Conservation (phyloP, 176 grass and related monocot genomes). For the Guadua angustifolia region DNA sequence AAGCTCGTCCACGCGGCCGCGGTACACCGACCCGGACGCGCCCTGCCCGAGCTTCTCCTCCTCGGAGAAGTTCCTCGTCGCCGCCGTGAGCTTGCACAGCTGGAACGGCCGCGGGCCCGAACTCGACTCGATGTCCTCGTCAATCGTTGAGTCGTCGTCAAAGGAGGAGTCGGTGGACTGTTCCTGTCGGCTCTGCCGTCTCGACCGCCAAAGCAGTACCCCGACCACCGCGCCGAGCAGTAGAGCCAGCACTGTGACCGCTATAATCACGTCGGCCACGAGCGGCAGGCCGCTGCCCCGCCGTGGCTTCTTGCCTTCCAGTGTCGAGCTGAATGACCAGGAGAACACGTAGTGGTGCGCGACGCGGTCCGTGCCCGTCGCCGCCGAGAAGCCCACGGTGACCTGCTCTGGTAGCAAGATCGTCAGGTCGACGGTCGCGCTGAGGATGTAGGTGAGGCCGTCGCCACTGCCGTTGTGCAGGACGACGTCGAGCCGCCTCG, state of each 20-base stretch:
- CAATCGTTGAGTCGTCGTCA: not conserved
- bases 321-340: conserved; percentile 22
- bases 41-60: conserved; percentile 64
- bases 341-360: conserved; percentile 28
- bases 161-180: not conserved
- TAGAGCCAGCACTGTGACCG: not conserved
- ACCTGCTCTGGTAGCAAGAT: not conserved
- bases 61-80: conserved; percentile 49
- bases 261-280: not conserved
- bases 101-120: conserved; percentile 36
- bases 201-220: not conserved
- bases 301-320: not conserved
- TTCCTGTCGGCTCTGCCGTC: not conserved
- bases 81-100: conserved; percentile 37
- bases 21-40: conserved; percentile 68
- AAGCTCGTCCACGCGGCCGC: conserved; percentile 37
- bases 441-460: not conserved
- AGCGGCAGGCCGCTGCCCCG: not conserved
- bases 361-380: not conserved
- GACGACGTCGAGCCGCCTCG: not conserved
- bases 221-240: not conserved
- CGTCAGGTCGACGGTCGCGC: not conserved
- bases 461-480: not conserved
- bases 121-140: conserved; percentile 42
- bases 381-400: conserved; percentile 20